These are phyloP conservation scores for Phaeosphaeriaceae sp. DNA, from an alignment of 2,329 filamentous ascomycete genomes.

Conservation along the genomic window DNA sequence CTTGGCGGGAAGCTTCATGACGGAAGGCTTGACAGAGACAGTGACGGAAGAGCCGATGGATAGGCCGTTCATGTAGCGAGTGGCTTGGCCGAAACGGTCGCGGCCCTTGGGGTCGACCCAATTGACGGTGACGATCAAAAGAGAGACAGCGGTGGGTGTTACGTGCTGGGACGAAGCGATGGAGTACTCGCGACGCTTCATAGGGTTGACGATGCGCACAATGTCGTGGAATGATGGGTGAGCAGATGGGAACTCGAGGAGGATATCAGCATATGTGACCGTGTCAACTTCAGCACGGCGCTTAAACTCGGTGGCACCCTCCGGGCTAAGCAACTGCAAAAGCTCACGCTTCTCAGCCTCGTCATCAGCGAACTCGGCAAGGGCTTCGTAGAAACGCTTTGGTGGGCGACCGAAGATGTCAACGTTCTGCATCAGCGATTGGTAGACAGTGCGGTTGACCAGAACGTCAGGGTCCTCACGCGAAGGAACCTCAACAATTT, in stretches of 20 bases:
- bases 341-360: conserved; percentile 84
- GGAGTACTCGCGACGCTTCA: conserved; percentile 98
- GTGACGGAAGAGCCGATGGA: conserved; percentile 80
- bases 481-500: conserved; percentile 89
- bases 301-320: conserved; percentile 91
- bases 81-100: conserved; percentile 91
- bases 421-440: conserved; percentile 88
- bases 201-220: conserved; percentile 82
- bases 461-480: conserved; percentile 77
- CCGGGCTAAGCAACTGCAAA: conserved; percentile 72
- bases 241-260: conserved; percentile 89
- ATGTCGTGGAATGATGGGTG: conserved; percentile 90
- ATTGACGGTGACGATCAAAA: conserved; percentile 97
- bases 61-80: conserved; percentile 83
- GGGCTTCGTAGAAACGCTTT: conserved; percentile 95
- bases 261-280: conserved; percentile 86
- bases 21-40: conserved; percentile 94
- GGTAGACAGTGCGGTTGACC: conserved; percentile 91
- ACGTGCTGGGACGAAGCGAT: conserved; percentile 97
- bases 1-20: conserved; percentile 95
- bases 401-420: conserved; percentile 97
- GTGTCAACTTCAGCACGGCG: conserved; percentile 89
- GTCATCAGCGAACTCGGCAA: conserved; percentile 86
- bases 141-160: conserved; percentile 83
- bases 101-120: conserved; percentile 91